Evolutionary conservation across 192 early-diverging fungal species (phyloP).

Genomic region (Coemansia sp.): DNA sequence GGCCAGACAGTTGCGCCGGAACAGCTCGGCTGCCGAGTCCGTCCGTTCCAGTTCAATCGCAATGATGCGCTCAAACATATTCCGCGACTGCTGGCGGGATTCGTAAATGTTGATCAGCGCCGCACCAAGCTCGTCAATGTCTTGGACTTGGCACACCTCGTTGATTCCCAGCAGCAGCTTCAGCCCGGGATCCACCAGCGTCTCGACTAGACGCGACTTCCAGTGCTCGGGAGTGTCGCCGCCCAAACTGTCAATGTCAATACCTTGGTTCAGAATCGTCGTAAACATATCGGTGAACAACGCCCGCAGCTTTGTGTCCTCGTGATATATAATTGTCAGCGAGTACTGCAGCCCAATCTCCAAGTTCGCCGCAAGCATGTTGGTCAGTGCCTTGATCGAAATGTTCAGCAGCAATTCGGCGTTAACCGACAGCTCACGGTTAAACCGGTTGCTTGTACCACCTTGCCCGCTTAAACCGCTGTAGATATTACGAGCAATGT

Average conservation of each 20-base stretch:
- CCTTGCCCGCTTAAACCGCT: constrained; percentile 12
- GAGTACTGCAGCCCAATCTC: constrained; percentile 91
- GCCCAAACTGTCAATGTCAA: constrained; percentile 77
- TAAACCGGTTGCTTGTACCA: constrained; percentile 19
- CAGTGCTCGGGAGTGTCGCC: constrained; percentile 75
- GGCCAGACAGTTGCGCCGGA: constrained; percentile 90
- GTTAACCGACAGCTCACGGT: constrained; percentile 51
- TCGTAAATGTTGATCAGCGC: constrained; percentile 81
- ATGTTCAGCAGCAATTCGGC: constrained; percentile 52
- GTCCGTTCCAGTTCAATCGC: constrained; percentile 85
- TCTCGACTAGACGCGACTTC: constrained; percentile 77
- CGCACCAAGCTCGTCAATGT: constrained; percentile 85
- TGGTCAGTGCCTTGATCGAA: constrained; percentile 79
- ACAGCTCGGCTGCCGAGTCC: constrained; percentile 78
- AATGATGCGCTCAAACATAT: constrained; percentile 77
- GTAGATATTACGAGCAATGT: constrained; percentile 55
- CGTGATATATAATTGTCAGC: constrained; percentile 86
- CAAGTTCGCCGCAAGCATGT: constrained; percentile 88
- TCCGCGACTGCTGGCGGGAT: constrained; percentile 65
- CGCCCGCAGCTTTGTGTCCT: constrained; percentile 83
- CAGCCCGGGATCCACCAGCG: constrained; percentile 70
- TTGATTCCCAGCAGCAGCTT: constrained; percentile 79
- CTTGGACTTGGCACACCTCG: constrained; percentile 80
- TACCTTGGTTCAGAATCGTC: constrained; percentile 86
- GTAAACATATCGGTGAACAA: constrained; percentile 93